These are phyloP conservation scores for Penicillium alfredii DNA, from an alignment of 495 filamentous ascomycete species.

Conservation along the genomic window DNA sequence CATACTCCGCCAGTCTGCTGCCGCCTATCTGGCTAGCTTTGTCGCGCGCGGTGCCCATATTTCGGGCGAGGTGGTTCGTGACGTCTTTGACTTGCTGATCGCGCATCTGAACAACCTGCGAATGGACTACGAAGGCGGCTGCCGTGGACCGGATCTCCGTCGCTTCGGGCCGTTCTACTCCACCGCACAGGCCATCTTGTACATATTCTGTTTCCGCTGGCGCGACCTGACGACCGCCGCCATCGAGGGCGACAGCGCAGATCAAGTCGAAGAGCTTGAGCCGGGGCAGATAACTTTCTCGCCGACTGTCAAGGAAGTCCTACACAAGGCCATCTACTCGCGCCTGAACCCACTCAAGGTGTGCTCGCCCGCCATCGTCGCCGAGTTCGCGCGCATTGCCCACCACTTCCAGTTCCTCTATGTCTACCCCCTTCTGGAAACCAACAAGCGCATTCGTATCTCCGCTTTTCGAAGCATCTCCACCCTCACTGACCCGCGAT, in stretches of 20 bases:
- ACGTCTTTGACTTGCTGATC: conserved; percentile 70
- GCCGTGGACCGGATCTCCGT: conserved; percentile 76
- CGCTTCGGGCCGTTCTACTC: conserved; percentile 83
- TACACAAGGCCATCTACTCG: conserved; percentile 71
- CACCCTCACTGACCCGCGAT: conserved; percentile 25
- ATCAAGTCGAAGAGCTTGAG: conserved; percentile 49
- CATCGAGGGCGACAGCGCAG: conserved; percentile 42
- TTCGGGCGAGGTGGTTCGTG: conserved; percentile 62
- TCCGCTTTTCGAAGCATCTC: conserved; percentile 49
- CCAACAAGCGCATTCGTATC: conserved; percentile 79
- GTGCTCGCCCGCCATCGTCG: conserved; percentile 86
- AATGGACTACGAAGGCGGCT: conserved; percentile 54
- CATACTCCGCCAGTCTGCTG: conserved; percentile 71
- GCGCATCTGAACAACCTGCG: conserved; percentile 65
- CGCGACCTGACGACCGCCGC: conserved; percentile 67
- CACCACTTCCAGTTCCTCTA: conserved; percentile 80
- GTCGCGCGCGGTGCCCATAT: conserved; percentile 82
- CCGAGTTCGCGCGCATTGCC: conserved; percentile 81
- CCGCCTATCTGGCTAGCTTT: conserved; percentile 91
- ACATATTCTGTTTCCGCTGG: conserved; percentile 99
- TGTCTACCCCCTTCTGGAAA: conserved; percentile 79
- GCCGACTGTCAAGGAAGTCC: conserved; percentile 60
- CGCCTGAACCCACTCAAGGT: conserved; percentile 93
- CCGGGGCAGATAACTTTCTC: conserved; percentile 67
- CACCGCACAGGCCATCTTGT: conserved; percentile 77